Conservation (phyloP, 345 rosid genomes). For the Moricandia arvensis region DNA sequence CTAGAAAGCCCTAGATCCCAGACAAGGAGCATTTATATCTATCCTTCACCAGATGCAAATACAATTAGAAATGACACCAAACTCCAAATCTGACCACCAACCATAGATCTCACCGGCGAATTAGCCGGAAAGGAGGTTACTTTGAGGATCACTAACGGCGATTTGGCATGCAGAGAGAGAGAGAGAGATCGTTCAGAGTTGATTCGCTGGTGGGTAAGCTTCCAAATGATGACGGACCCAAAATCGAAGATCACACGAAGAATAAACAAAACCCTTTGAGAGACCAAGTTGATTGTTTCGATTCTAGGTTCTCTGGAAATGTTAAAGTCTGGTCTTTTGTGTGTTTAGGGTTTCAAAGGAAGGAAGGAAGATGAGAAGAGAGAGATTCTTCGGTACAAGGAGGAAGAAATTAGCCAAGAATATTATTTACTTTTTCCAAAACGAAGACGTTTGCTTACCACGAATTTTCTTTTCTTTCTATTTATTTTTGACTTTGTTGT, state of each 20-base stretch:
- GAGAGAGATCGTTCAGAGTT: constrained; percentile 15
- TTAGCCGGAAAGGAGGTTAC: constrained; percentile 13
- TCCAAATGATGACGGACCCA: constrained; percentile 16
- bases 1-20: constrained; percentile 89
- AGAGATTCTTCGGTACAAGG: constrained; percentile 37
- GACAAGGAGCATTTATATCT: constrained; percentile 78
- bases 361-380: constrained; percentile 15
- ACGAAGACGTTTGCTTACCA: constrained; percentile 21
- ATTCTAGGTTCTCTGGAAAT: not conserved
- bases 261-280: constrained; percentile 20
- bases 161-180: constrained; percentile 33
- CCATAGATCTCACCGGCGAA: constrained; percentile 46
- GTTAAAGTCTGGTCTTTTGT: not conserved
- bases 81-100: constrained; percentile 42
- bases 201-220: constrained; percentile 25
- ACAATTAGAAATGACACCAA: constrained; percentile 37
- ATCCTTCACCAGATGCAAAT: constrained; percentile 49
- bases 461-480: not conserved
- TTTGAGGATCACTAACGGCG: constrained; percentile 9
- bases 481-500: not conserved
- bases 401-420: constrained; percentile 29
- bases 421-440: constrained; percentile 29
- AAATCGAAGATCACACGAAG: constrained; percentile 26
- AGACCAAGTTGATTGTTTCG: constrained; percentile 21
- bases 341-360: constrained; percentile 23